These are phyloP conservation scores for Blastosporella zonata DNA, from an alignment of 1,284 basidiomycete species.

Conservation along the genomic window DNA sequence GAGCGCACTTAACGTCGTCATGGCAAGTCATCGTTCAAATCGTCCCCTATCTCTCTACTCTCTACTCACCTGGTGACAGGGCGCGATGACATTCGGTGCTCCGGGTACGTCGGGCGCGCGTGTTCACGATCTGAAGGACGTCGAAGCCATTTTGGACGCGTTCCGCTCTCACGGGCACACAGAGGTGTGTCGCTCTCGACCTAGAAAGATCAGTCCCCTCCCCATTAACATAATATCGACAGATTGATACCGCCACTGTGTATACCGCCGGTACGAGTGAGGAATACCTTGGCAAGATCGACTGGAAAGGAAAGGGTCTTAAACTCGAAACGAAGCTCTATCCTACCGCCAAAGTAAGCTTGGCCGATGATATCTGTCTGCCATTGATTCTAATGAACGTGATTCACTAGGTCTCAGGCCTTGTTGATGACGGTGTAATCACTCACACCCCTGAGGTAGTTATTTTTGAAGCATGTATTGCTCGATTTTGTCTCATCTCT, in stretches of 20 bases:
- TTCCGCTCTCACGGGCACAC: slow-evolving; percentile 59
- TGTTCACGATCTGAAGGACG: slow-evolving; percentile 13
- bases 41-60: background rate
- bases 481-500: background rate
- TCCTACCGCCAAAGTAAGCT: slow-evolving; percentile 14
- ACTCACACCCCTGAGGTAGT: slow-evolving; percentile 19
- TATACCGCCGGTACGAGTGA: slow-evolving; percentile 52
- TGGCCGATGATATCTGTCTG: background rate
- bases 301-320: slow-evolving; percentile 35
- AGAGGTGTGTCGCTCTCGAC: slow-evolving; percentile 20
- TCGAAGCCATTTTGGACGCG: slow-evolving; percentile 20
- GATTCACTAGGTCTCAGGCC: background rate
- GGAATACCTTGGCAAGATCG: slow-evolving; percentile 39
- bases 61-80: background rate
- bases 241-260: slow-evolving; percentile 54
- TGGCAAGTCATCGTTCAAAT: background rate
- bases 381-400: background rate
- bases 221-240: background rate
- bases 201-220: background rate
- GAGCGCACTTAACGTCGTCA: slow-evolving; percentile 3
- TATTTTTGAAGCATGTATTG: background rate
- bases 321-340: slow-evolving; percentile 47
- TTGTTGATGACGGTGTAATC: background rate
- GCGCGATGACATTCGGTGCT: slow-evolving; percentile 14
- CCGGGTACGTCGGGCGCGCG: slow-evolving; percentile 9